Base-by-base conservation (phyloP, 1,139 yeast species). In the Debaryomyces coudertii region DNA sequence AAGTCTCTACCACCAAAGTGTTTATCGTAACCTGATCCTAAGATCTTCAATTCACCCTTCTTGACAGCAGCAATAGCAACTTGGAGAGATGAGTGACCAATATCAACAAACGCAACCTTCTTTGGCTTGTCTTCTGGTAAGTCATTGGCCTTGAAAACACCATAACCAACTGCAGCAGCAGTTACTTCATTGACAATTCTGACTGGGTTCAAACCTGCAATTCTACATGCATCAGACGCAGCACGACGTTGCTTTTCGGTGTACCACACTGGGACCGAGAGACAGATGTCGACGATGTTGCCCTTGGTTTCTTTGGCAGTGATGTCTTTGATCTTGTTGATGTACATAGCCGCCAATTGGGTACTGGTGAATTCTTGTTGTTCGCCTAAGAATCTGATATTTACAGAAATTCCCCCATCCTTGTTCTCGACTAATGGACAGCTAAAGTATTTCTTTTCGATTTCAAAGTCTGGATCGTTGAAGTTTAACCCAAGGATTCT, bases 81-180 rank as follows among this genome's bases (percentile, higher is more conserved):
- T 58, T 95, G 90, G 80, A 83, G 92, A 45, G 96, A 85, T 43
- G 98, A 90, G 79, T 93, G 96, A 60, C 99, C 99, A 69, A 95
- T 89, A 72, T 93, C 99, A 51, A 93, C 83, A 62, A 93, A 88
- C 36, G 96, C 97, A 58, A 93, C 90, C 65, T 82, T 87, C 76
- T 87, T 85, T 63, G 93, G 87, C 70, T 86, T 87, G 60, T 87
- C 95, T 71, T 90, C 97, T 56, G 88, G 90, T 69, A 96, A 93
- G 59, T 93, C 88, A 63, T 89, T 95, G 48, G 88, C 84, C 82
- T 93, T 92, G 85, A 93, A 93, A 52, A 93, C 97, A 79, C 99
- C 99, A 77, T 93, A 95, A 58, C 97, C 96, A 56, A 95, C 97
- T 58, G 97, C 98, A 50, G 99, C 99, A 52, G 99, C 98, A 50